Evolutionary conservation across 768 basidiomycete genomes (phyloP).

Genomic region (Lactarius sanguifluus): DNA sequence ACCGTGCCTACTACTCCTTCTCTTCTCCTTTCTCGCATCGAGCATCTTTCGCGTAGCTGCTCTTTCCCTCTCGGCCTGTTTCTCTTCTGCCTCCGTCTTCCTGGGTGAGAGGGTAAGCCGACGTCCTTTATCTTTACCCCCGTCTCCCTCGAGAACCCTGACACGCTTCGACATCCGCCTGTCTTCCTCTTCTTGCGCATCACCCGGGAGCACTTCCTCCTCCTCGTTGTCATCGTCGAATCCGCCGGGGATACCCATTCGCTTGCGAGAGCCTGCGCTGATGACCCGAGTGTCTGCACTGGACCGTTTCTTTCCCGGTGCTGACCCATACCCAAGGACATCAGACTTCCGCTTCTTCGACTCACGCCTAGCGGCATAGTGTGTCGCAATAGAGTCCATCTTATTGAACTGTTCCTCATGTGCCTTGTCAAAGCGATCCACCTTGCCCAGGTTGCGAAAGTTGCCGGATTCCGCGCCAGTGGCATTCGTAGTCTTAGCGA

Average conservation of each 20-base stretch:
- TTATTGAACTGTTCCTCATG: slow-evolving; percentile 67
- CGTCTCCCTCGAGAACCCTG: slow-evolving; percentile 39
- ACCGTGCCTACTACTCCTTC: slow-evolving; percentile 57
- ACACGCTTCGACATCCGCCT: slow-evolving; percentile 48
- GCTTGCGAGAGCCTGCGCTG: slow-evolving; percentile 46
- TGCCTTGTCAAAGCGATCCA: slow-evolving; percentile 50
- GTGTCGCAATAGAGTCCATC: slow-evolving; percentile 73
- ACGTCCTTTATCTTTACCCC: slow-evolving; percentile 37
- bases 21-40: slow-evolving; percentile 62
- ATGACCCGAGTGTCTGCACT: slow-evolving; percentile 47
- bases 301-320: slow-evolving; percentile 32
- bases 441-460: slow-evolving; percentile 13
- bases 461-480: slow-evolving; percentile 12
- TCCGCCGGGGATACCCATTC: slow-evolving; percentile 51
- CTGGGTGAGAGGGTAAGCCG: slow-evolving; percentile 39
- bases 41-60: slow-evolving; percentile 64
- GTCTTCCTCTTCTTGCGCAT: slow-evolving; percentile 38
- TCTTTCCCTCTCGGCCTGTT: slow-evolving; percentile 44
- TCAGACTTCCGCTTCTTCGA: slow-evolving; percentile 53
- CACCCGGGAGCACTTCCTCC: slow-evolving; percentile 39
- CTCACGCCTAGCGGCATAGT: slow-evolving; percentile 47
- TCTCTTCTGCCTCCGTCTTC: slow-evolving; percentile 28
- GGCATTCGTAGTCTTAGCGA: slow-evolving; percentile 1
- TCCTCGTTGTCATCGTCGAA: slow-evolving; percentile 57
- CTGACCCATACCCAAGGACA: slow-evolving; percentile 43